A percentile compares a stretch with the other conserved stretches of the same genome.
Evolutionary conservation across 306 rosid species (phyloP).

Genomic region (Macrotyloma uniflorum): DNA sequence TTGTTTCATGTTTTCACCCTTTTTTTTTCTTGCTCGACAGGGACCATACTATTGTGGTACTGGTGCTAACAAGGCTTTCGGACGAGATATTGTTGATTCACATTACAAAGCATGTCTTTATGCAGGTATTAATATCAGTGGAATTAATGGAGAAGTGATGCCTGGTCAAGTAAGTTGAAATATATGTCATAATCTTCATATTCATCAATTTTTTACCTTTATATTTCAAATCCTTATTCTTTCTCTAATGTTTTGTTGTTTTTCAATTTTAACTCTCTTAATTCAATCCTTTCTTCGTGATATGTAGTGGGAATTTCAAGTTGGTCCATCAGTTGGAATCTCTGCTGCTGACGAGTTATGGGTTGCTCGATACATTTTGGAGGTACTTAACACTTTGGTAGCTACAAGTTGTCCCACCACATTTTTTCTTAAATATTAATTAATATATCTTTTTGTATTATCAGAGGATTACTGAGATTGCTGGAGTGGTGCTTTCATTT

Average conservation of each 20-base stretch:
- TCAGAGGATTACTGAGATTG: conserved; percentile 91
- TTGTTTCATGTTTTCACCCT: neutral
- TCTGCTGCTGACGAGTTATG: conserved; percentile 87
- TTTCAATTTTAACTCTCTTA: neutral
- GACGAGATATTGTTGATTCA: conserved; percentile 82
- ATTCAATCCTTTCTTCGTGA: neutral
- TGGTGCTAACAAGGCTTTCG: conserved; percentile 89
- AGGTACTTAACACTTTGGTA: conserved; percentile 52
- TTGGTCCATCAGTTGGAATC: conserved; percentile 87
- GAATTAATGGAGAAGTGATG: conserved; percentile 95
- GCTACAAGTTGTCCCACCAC: neutral
- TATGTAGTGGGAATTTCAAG: conserved; percentile 93
- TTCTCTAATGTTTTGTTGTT: neutral
- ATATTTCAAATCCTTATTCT: neutral
- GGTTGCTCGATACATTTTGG: conserved; percentile 89
- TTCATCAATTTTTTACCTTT: neutral
- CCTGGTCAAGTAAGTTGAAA: conserved; percentile 70
- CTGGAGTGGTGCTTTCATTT: conserved; percentile 76
- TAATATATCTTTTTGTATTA: neutral
- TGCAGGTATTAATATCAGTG: conserved; percentile 89
- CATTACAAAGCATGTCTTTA: conserved; percentile 91
- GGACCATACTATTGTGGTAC: conserved; percentile 89
- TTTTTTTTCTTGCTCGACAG: conserved; percentile 38
- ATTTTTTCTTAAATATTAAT: neutral
- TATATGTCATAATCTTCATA: neutral